A percentile compares a stretch with the other conserved stretches of the same genome.
These are phyloP conservation scores for Peronosclerospora sorghi DNA, from an alignment of 352 stramenopile species.

Conservation along the genomic window DNA sequence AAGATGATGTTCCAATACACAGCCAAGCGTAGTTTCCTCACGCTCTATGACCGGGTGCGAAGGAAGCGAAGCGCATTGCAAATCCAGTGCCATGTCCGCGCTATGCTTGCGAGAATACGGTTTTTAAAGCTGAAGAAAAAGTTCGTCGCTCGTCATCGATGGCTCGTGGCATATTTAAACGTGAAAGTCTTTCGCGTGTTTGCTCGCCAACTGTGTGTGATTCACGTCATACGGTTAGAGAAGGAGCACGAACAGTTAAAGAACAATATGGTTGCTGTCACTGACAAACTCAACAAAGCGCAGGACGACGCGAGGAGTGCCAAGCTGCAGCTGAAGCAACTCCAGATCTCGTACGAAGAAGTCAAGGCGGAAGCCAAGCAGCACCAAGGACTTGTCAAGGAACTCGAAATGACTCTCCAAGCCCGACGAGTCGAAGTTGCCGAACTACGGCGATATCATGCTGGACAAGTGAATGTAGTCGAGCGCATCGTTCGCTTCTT, in stretches of 20 bases:
- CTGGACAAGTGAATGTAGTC: constrained; percentile 22
- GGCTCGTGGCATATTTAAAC: constrained; percentile 58
- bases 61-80: constrained; percentile 48
- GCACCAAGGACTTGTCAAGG: constrained; percentile 43
- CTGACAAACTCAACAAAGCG: constrained; percentile 25
- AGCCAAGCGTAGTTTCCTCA: constrained; percentile 73
- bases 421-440: constrained; percentile 35
- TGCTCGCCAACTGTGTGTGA: constrained; percentile 40
- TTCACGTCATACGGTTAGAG: constrained; percentile 66
- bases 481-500: constrained; percentile 81
- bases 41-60: constrained; percentile 55
- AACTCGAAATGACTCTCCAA: constrained; percentile 50
- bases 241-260: constrained; percentile 45
- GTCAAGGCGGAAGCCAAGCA: constrained; percentile 42
- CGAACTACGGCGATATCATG: constrained; percentile 31
- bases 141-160: constrained; percentile 51
- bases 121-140: constrained; percentile 57
- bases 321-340: constrained; percentile 39
- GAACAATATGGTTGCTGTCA: constrained; percentile 27
- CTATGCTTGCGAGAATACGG: constrained; percentile 51
- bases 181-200: constrained; percentile 45
- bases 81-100: constrained; percentile 55
- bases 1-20: constrained; percentile 63
- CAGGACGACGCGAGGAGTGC: constrained; percentile 35
- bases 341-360: constrained; percentile 46